Percentiles rank a stretch among this genome's conserved stretches.
phyloP scores from a whole-genome alignment of 768 basidiomycete species.

The Naganishia vaughanmartiniae region DNA sequence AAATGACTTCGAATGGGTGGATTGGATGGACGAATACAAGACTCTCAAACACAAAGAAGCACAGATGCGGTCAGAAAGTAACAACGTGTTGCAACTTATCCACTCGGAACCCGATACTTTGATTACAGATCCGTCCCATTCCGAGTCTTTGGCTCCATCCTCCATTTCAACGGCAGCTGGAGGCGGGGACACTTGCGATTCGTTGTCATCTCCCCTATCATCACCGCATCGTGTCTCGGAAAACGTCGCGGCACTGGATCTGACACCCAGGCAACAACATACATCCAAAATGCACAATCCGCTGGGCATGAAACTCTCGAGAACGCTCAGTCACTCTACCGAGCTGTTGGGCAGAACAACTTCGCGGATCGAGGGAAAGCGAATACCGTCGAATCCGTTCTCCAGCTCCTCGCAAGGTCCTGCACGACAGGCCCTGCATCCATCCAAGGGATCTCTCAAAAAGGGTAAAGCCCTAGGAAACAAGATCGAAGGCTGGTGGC shows the following conservation, averaged over 20 bases:
- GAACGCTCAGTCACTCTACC: constrained; percentile 7
- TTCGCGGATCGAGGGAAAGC: not conserved
- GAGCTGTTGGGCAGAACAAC: not conserved
- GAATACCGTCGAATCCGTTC: not conserved
- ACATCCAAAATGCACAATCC: not conserved
- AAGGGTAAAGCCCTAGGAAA: constrained; percentile 44
- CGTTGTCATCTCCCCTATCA: not conserved
- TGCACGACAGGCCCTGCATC: constrained; percentile 29
- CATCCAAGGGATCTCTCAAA: constrained; percentile 28
- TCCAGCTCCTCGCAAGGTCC: not conserved
- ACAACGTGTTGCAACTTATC: not conserved
- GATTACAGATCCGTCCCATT: not conserved
- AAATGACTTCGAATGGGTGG: constrained; percentile 55
- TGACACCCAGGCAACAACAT: not conserved
- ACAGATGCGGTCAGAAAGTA: constrained; percentile 51
- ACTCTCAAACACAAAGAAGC: constrained; percentile 51
- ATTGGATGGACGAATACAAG: constrained; percentile 56
- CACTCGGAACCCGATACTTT: not conserved
- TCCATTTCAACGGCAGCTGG: not conserved
- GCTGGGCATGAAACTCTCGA: constrained; percentile 1
- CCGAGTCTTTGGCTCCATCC: not conserved
- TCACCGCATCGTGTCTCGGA: not conserved
- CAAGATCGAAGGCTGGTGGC: constrained; percentile 54
- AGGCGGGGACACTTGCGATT: not conserved
- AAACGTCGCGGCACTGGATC: not conserved